Base-by-base conservation (phyloP, 1,284 basidiomycete genomes). In the Ceratobasidium sp. region DNA sequence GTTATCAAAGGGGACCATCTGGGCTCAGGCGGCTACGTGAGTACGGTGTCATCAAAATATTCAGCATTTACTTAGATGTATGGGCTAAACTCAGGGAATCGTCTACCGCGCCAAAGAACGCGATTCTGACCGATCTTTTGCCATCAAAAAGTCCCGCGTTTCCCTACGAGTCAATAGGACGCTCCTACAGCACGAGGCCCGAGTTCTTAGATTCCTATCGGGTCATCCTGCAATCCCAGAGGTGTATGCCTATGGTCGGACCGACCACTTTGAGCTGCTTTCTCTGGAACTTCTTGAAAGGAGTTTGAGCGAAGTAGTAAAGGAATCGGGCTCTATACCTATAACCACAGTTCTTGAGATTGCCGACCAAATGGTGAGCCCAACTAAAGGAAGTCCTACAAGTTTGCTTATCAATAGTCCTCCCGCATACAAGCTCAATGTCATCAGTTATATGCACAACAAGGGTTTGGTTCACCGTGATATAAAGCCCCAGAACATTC, bases 391-490 rank as follows among this genome's bases (percentile, higher is more conserved):
- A n/a, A n/a, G n/a, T n/a, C 16, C 18, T 23, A 50, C 21, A 50
- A n/a, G 6, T 50, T 9, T 28, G 48, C 3, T 28, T 5, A 9
- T 50, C 3, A 50, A 8, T n/a, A n/a, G n/a, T n/a, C n/a, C n/a
- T n/a, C n/a, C 5, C 18, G 26, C 21, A 5, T 6, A 4, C 18
- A 9, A 50, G 28, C 59, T 58, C 30, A n/a, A 32, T 36, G 48
- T 26, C 3, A 77, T 88, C 72, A 79, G 83, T 61, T 86, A 88
- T 79, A 77, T 88, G 61, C 86, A 88, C 77, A 82, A 82, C 36
- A 85, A 87, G 75, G 84, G 85, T 41, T 86, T 88, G 62, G 88
- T 88, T 72, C 87, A 88, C 77, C 81, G 87, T 60, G 87, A 88
- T 78, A 88, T 88, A 82, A 88, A 88, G 82, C 82, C 81, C 72